Conservation (phyloP, 176 grass and related monocot species). For the Oryza coarctata region DNA sequence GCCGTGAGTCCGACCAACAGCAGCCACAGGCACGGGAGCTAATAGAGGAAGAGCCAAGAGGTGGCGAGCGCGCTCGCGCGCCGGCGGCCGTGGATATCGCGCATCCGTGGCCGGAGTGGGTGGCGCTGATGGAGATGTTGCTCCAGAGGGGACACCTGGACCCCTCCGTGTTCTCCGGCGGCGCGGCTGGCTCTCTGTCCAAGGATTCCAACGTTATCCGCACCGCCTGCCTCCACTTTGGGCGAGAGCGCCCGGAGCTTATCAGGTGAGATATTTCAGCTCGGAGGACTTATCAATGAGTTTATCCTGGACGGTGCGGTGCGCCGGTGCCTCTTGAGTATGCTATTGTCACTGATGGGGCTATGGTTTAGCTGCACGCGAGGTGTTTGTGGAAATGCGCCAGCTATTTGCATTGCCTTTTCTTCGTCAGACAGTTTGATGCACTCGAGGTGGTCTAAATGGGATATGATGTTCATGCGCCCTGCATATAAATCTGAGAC, state of each 20-base stretch:
- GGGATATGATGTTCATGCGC: background rate
- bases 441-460: background rate
- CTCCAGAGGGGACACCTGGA: constrained; percentile 56
- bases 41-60: constrained; percentile 6
- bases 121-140: constrained; percentile 65
- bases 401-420: background rate
- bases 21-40: background rate
- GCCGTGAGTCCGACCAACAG: constrained; percentile 9
- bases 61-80: background rate
- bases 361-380: constrained; percentile 14
- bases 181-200: constrained; percentile 5
- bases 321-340: background rate
- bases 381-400: constrained; percentile 58
- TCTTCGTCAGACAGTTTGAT: background rate
- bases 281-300: background rate
- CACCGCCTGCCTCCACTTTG: constrained; percentile 74
- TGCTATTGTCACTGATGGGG: background rate
- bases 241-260: constrained; percentile 52
- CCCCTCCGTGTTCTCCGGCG: constrained; percentile 32
- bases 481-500: background rate
- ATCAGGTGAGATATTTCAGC: constrained; percentile 51
- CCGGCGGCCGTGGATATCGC: constrained; percentile 52
- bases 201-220: constrained; percentile 67
- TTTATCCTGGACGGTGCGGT: background rate
- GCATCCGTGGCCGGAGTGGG: constrained; percentile 76